Base-by-base conservation (phyloP, 2,329 filamentous ascomycete species). In the Xylariomycetidae sp. region DNA sequence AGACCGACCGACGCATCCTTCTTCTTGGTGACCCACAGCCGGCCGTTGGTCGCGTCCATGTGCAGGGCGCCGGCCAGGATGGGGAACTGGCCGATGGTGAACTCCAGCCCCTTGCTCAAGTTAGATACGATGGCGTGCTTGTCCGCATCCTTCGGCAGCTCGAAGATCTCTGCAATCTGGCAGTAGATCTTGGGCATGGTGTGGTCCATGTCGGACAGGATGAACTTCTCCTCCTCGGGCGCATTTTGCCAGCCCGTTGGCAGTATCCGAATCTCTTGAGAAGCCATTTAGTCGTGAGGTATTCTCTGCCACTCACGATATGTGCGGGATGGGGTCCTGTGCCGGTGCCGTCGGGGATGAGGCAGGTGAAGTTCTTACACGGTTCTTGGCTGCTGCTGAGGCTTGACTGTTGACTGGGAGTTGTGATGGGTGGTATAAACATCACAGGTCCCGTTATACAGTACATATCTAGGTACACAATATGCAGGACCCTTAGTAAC, bases 181-280 rank as follows among this genome's bases (percentile, higher is more conserved):
- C 41, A 39, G 19, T 45, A 48, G 25, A 47, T 36, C 36, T 48
- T 48, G 20, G 45, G 45, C 45, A 48, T 41, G 13, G 11, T 59
- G 53, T 39, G 58, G 56, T 32, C 58, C 55, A 40, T 61, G 55
- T 44, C 52, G 51, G 20, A 51, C 2, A 42, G 29, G 16, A 31
- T 17, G 20, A 37, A 40, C 1, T 20, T 30, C 16, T 42, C 37
- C 15, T 27, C 27, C 27, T 30, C 20, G 8, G 20, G 20, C 8
- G 20, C 20, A 8, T 8, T 23, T 8, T 8, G 8, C 20, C 20
- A 23, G 20, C n/a, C 20, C n/a, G 20, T 23, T 8, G 20, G 20
- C 20, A 8, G 8, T 8, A 23, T 23, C n/a, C 20, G 20, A 23
- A 23, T 23, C 8, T 23, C 20, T 23, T n/a, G n/a, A n/a, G n/a